Conservation (phyloP, 306 rosid species). For the Corylus americana region DNA sequence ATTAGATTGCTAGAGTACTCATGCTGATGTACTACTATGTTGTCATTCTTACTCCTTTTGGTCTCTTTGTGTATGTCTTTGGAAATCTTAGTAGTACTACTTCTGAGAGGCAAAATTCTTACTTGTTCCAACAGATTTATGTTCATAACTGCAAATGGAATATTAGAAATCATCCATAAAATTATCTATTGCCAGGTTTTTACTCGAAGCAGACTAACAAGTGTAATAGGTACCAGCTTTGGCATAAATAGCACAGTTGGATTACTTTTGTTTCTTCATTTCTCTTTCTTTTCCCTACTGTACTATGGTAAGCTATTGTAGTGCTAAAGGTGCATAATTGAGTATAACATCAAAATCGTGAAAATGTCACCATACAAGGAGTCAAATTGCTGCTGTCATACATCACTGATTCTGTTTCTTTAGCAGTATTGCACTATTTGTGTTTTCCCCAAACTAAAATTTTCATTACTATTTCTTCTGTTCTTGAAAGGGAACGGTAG, state of each 20-base stretch:
- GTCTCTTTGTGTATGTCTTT: background rate
- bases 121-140: background rate
- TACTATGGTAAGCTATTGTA: background rate
- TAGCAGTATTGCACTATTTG: background rate
- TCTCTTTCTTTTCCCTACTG: background rate
- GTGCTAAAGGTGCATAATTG: background rate
- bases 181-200: background rate
- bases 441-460: background rate
- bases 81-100: background rate
- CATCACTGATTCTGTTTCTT: background rate
- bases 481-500: conserved; percentile 66
- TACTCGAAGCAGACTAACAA: background rate
- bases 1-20: background rate
- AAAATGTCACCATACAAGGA: background rate
- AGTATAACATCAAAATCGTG: background rate
- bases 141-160: background rate
- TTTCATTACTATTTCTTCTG: background rate
- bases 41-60: background rate
- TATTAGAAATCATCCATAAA: background rate
- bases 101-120: background rate
- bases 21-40: background rate
- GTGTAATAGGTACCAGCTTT: background rate
- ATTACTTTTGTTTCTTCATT: background rate
- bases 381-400: background rate
- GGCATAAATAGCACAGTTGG: background rate